Evolutionary conservation across 345 rosid species (phyloP).

Genomic region (Pugionium dolabratum): DNA sequence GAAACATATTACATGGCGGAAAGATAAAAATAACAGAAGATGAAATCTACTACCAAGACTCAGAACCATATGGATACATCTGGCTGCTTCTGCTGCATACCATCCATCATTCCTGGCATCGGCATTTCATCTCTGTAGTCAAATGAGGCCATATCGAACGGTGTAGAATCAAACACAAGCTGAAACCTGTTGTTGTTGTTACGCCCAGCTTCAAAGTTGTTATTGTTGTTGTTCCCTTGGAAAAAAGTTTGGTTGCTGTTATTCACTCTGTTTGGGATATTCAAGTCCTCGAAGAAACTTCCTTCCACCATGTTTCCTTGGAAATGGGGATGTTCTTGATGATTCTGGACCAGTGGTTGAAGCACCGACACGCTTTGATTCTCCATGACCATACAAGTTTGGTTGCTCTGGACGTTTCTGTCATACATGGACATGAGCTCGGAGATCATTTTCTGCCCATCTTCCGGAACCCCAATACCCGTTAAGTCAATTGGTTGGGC

Average conservation of each 20-base stretch:
- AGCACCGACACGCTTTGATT: constrained; percentile 40
- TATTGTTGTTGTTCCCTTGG: constrained; percentile 45
- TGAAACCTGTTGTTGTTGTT: constrained; percentile 44
- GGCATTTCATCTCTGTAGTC: constrained; percentile 71
- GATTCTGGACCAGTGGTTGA: constrained; percentile 57
- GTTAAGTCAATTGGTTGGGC: constrained; percentile 61
- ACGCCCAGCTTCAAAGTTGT: constrained; percentile 46
- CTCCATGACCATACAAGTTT: constrained; percentile 45
- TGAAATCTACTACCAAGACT: constrained; percentile 35
- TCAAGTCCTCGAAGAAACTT: constrained; percentile 59
- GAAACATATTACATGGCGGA: constrained; percentile 33
- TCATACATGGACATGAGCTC: constrained; percentile 89
- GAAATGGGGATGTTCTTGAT: constrained; percentile 53
- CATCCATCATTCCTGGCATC: constrained; percentile 43
- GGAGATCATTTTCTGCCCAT: constrained; percentile 82
- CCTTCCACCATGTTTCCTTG: constrained; percentile 55
- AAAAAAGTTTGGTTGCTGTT: constrained; percentile 52
- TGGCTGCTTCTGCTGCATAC: constrained; percentile 61
- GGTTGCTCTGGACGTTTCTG: constrained; percentile 56
- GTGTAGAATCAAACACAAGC: constrained; percentile 59
- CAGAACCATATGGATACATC: constrained; percentile 73
- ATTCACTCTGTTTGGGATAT: constrained; percentile 44
- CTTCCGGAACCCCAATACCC: constrained; percentile 82
- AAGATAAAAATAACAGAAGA: constrained; percentile 22
- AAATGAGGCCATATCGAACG: constrained; percentile 61